Percentiles rank a stretch among this genome's conserved stretches.
These are phyloP conservation scores for Candida smagusa DNA, from an alignment of 1,139 yeast species.

Conservation along the genomic window DNA sequence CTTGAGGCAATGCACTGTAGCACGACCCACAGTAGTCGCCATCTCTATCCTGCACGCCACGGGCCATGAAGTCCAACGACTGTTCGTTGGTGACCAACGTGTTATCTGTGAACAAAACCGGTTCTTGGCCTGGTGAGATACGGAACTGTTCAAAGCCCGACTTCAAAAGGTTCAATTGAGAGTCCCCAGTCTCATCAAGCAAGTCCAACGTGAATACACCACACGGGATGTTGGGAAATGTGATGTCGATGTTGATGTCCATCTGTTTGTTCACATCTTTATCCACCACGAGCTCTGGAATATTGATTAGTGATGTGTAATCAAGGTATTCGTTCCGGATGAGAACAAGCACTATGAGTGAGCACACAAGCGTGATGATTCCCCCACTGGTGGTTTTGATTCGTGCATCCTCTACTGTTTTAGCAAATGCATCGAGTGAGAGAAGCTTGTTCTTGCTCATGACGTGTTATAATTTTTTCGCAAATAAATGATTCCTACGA, in stretches of 20 bases:
- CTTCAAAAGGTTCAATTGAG: conserved; percentile 66
- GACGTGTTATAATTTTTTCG: neutral
- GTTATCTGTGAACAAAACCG: conserved; percentile 13
- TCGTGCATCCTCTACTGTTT: conserved; percentile 91
- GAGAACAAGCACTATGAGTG: conserved; percentile 58
- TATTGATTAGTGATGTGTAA: conserved; percentile 60
- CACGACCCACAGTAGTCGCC: conserved; percentile 75
- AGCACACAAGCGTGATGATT: conserved; percentile 71
- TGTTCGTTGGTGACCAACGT: conserved; percentile 24
- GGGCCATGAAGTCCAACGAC: conserved; percentile 32
- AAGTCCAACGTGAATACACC: conserved; percentile 46
- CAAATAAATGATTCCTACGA: neutral
- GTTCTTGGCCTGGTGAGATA: conserved; percentile 28
- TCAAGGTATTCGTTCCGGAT: conserved; percentile 73
- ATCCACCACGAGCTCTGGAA: conserved; percentile 88
- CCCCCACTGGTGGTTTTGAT: conserved; percentile 91
- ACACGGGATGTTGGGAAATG: conserved; percentile 85
- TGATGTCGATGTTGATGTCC: conserved; percentile 74
- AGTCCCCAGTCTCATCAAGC: conserved; percentile 84
- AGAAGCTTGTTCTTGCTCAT: conserved; percentile 49
- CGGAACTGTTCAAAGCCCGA: conserved; percentile 74
- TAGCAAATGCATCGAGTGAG: conserved; percentile 85
- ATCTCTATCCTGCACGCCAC: conserved; percentile 37
- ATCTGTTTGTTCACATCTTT: conserved; percentile 74
- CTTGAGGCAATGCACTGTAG: conserved; percentile 77